Evolutionary conservation across 2,329 filamentous ascomycete species (phyloP).

Genomic region (Aurifilum marmelostoma): DNA sequence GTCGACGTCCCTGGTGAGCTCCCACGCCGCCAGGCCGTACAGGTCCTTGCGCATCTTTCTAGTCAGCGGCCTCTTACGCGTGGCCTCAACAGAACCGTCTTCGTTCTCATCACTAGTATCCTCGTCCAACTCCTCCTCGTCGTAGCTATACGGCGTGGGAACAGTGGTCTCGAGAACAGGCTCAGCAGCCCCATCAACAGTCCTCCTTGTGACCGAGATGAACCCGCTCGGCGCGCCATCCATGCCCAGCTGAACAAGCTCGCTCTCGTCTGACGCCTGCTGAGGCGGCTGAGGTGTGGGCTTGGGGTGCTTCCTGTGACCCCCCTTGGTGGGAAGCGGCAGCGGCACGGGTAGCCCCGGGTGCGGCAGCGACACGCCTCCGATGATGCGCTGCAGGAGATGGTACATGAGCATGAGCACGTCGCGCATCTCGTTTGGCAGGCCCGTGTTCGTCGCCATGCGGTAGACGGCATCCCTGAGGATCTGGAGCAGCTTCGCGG

Average conservation of each 20-base stretch:
- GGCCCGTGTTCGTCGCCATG: background rate
- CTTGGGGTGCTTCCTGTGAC: background rate
- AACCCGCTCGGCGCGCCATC: constrained; percentile 1
- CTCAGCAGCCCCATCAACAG: background rate
- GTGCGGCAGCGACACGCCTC: background rate
- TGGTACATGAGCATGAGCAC: constrained; percentile 5
- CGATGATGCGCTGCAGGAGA: constrained; percentile 7
- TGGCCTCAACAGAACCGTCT: background rate
- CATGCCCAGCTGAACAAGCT: background rate
- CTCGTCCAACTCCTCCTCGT: background rate
- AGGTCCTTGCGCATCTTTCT: constrained; percentile 1
- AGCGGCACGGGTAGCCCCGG: background rate
- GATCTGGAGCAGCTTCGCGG: constrained; percentile 1
- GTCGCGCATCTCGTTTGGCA: background rate
- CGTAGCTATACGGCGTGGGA: background rate
- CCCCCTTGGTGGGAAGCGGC: background rate
- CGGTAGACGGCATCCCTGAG: constrained; percentile 10
- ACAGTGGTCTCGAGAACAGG: background rate
- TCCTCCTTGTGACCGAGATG: constrained; percentile 9
- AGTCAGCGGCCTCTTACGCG: constrained; percentile 4
- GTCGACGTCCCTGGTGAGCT: background rate
- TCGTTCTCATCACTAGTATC: background rate
- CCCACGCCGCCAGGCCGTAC: background rate
- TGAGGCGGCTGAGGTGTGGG: background rate
- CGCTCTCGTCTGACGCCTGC: background rate